phyloP scores from a whole-genome alignment of 148 eudicot species.

The Polygonum aviculare region DNA sequence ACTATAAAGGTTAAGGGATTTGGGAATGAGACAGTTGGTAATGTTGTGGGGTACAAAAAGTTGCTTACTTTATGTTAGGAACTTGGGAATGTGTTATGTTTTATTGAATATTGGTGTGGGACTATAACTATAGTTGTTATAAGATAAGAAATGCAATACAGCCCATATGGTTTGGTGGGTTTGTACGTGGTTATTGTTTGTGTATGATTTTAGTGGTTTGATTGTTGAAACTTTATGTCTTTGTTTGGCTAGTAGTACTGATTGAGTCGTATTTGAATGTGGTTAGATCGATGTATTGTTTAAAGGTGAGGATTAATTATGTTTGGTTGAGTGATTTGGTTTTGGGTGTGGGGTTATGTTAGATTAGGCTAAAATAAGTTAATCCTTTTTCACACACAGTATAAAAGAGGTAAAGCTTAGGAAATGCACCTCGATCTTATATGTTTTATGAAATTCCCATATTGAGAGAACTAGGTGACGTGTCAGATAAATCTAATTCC shows the following conservation, averaged over 20 bases:
- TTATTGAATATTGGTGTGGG: background rate
- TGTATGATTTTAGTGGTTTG: background rate
- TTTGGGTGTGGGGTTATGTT: background rate
- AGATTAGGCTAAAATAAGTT: background rate
- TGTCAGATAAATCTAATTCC: no score
- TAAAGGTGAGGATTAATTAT: background rate
- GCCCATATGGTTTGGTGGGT: background rate
- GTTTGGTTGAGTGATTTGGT: background rate
- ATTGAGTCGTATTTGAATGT: background rate
- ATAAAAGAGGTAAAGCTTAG: no score
- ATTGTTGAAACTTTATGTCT: no score
- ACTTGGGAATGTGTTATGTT: slow-evolving; percentile 3
- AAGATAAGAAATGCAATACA: background rate
- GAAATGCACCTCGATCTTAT: no score
- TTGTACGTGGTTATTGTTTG: background rate
- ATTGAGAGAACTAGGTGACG: no score
- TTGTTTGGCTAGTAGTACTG: background rate
- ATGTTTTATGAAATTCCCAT: no score
- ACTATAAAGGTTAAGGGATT: background rate
- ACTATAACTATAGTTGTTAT: background rate
- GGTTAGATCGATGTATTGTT: background rate
- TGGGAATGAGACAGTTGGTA: background rate
- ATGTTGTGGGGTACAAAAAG: background rate
- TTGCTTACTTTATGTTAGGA: background rate
- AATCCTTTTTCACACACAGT: no score